Percentiles rank a stretch among this genome's conserved stretches.
These are phyloP conservation scores for Coleophoma cylindrospora DNA, from an alignment of 2,329 filamentous ascomycete species.

Conservation along the genomic window DNA sequence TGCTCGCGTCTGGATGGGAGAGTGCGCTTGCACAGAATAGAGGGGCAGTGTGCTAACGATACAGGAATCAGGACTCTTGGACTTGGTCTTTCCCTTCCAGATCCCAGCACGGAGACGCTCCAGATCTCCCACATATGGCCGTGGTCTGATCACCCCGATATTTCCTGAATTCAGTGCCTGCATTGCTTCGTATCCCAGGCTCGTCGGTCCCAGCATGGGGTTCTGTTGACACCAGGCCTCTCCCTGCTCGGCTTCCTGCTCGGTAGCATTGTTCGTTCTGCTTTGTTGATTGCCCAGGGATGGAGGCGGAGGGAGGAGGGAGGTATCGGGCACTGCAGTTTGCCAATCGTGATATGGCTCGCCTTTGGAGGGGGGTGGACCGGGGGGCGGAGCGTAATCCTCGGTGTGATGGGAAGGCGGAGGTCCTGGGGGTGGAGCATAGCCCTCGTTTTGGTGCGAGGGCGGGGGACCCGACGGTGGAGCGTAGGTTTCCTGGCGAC, in stretches of 20 bases:
- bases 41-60: conserved; percentile 65
- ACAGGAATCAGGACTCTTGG: conserved; percentile 51
- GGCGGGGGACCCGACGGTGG: conserved; percentile 32
- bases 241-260: conserved; percentile 58
- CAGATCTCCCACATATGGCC: conserved; percentile 41
- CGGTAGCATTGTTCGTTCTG: conserved; percentile 64
- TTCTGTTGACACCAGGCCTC: conserved; percentile 60
- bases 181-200: conserved; percentile 39
- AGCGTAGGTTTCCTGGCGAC: conserved; percentile 19
- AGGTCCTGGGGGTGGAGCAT: conserved; percentile 12
- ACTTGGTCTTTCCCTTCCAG: conserved; percentile 41
- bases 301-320: conserved; percentile 68
- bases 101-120: conserved; percentile 40
- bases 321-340: conserved; percentile 64
- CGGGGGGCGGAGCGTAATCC: conserved; percentile 30
- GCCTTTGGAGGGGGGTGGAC: conserved; percentile 19
- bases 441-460: conserved; percentile 4
- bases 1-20: conserved; percentile 40
- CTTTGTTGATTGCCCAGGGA: conserved; percentile 61
- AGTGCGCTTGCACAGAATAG: conserved; percentile 57
- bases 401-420: conserved; percentile 11
- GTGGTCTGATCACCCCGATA: conserved; percentile 48
- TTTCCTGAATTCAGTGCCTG: conserved; percentile 45
- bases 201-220: conserved; percentile 50
- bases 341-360: conserved; percentile 62